Percentiles rank a stretch among this genome's conserved stretches.
Evolutionary conservation across 164 flowering plant species (phyloP).

Genomic region (Tinospora cordifolia): DNA sequence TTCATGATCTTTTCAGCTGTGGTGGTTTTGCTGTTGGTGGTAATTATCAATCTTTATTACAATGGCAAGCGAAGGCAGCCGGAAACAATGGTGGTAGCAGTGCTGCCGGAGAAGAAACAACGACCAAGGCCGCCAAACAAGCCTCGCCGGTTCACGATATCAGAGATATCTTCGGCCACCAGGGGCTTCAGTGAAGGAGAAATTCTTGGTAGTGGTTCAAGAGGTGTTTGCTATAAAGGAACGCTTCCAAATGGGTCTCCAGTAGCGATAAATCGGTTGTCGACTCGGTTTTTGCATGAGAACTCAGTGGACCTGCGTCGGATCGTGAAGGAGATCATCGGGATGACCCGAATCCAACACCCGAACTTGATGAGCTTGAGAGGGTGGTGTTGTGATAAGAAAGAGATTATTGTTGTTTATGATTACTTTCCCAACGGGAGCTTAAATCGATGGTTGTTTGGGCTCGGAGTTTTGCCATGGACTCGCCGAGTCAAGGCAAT

Average conservation of each 20-base stretch:
- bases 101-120: conserved; percentile 22
- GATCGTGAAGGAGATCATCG: conserved; percentile 26
- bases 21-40: conserved; percentile 21
- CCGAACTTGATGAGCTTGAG: conserved; percentile 35
- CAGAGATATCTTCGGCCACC: conserved; percentile 36
- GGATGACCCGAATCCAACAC: conserved; percentile 33
- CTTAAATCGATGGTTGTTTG: conserved; percentile 44
- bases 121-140: conserved; percentile 42
- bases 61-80: conserved; percentile 21
- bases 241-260: conserved; percentile 32
- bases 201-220: conserved; percentile 29
- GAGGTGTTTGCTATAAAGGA: conserved; percentile 36
- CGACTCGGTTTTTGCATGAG: conserved; percentile 27
- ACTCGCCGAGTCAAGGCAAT: conserved; percentile 36
- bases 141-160: conserved; percentile 35
- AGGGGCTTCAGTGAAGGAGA: conserved; percentile 36
- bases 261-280: conserved; percentile 39
- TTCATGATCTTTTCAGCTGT: conserved; percentile 36
- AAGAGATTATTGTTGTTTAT: conserved; percentile 33
- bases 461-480: conserved; percentile 39
- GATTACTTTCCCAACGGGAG: conserved; percentile 42
- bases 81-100: too few species aligned
- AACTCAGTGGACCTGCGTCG: conserved; percentile 23
- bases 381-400: conserved; percentile 30
- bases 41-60: conserved; percentile 25